A percentile compares a stretch with the other conserved stretches of the same genome.
These are phyloP conservation scores for Crataegus laevigata DNA, from an alignment of 306 rosid species.

Conservation along the genomic window DNA sequence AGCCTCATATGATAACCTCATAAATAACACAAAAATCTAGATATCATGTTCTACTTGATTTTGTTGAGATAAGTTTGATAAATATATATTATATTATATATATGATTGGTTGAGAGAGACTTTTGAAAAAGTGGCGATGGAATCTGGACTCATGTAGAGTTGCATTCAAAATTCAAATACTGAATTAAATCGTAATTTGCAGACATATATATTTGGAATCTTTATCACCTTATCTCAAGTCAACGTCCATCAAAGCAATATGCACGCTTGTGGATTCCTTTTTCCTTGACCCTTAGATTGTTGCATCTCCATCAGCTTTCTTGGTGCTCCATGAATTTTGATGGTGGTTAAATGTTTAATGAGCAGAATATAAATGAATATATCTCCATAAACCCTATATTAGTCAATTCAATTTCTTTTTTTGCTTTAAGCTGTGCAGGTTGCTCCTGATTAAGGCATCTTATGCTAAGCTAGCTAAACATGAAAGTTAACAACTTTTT, in stretches of 20 bases:
- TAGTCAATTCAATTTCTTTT: not conserved
- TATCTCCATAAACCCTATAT: not conserved
- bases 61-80: not conserved
- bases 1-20: too few species aligned
- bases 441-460: not conserved
- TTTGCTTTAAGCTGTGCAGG: not conserved
- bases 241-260: not conserved
- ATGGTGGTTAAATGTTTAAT: not conserved
- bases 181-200: not conserved
- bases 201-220: constrained; percentile 13
- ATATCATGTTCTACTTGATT: not conserved
- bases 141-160: constrained; percentile 10
- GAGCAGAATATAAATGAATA: not conserved
- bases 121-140: constrained; percentile 3
- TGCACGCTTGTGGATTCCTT: not conserved
- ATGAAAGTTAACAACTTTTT: not conserved
- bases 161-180: not conserved
- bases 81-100: too few species aligned
- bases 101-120: constrained; percentile 29
- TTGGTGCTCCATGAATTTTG: not conserved
- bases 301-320: not conserved
- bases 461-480: not conserved
- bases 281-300: not conserved
- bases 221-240: constrained; percentile 19
- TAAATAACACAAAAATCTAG: not conserved